Evolutionary conservation across 2,329 filamentous ascomycete genomes (phyloP).

Genomic region (Colletotrichum coccodes): DNA sequence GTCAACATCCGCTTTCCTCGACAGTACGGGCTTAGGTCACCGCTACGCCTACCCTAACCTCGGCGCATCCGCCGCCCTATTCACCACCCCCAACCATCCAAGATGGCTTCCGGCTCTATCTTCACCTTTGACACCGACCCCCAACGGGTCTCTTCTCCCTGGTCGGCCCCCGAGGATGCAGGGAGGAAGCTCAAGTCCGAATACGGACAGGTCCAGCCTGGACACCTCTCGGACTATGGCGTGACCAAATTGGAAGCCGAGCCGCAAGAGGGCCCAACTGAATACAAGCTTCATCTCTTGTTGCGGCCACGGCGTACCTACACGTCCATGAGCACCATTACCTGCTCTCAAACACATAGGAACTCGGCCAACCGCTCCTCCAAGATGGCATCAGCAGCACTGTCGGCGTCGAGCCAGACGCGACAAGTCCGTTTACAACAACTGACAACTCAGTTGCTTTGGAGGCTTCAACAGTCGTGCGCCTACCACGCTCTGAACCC

Average conservation of each 20-base stretch:
- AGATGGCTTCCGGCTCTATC: conserved; percentile 93
- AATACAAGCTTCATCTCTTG: conserved; percentile 95
- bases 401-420: conserved; percentile 68
- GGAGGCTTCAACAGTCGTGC: conserved; percentile 94
- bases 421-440: conserved; percentile 89
- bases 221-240: conserved; percentile 67
- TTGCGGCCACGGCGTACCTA: conserved; percentile 82
- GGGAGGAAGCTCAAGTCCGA: conserved; percentile 43
- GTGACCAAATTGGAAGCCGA: conserved; percentile 86
- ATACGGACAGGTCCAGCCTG: conserved; percentile 44
- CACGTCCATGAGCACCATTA: conserved; percentile 72
- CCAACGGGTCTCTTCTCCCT: conserved; percentile 89
- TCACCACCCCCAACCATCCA: conserved; percentile 4
- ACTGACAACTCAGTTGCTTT: conserved; percentile 92
- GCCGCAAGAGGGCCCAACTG: conserved; percentile 91
- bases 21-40: not conserved
- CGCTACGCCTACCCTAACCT: not conserved
- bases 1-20: not conserved
- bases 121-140: conserved; percentile 95
- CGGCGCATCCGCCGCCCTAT: not conserved
- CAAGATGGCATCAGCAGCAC: conserved; percentile 12
- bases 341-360: conserved; percentile 37
- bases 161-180: conserved; percentile 71
- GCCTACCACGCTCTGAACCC: conserved; percentile 87
- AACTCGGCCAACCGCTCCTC: conserved; percentile 33